Base-by-base conservation (phyloP, 768 basidiomycete genomes). In the Lactarius deliciosus region DNA sequence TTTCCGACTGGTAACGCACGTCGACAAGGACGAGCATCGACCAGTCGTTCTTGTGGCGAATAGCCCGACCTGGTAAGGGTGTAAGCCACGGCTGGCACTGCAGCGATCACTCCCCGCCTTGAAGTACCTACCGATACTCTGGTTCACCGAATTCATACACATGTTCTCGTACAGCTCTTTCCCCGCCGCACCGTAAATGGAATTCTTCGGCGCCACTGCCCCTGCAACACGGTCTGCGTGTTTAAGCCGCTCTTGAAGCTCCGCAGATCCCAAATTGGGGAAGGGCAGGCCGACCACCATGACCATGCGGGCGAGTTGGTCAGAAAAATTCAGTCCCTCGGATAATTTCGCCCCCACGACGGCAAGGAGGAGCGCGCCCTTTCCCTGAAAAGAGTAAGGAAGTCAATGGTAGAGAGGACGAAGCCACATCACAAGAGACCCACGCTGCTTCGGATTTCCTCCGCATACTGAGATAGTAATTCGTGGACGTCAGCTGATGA, bases 71-170 rank as follows among this genome's bases (percentile, higher is more conserved):
- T 97, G 64, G 1, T 28, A 38, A 57, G 41, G 53, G 57, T 4
- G 32, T 63, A 22, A 57, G 60, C 36, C 10, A 28, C 11, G 13
- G 59, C 28, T 43, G 2, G 28, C 8, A 30, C 60, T 22, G 53
- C 25, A 22, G 34, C 16, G 22, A 38, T 38, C 38, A 16, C 20
- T n/a, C 11, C 57, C 18, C 2, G 53, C 50, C 25, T 45, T 45
- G 10, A 43, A 50, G 45, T 3, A 76, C 88, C 64, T 58, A 92
- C 96, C 96, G 68, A 99, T 97, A 64, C 92, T 94, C 75, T 99
- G 96, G 76, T 99, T 99, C 61, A 99, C 95, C 0, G 95, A 92
- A 69, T 89, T 90, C 89, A 92, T 92, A 72, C 91, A 92, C 83
- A 92, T 84, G 72, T 92, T 93, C 79, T 92, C 91, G 75, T 95